Conservation (phyloP, 768 basidiomycete genomes). For the Daedalea quercina region DNA sequence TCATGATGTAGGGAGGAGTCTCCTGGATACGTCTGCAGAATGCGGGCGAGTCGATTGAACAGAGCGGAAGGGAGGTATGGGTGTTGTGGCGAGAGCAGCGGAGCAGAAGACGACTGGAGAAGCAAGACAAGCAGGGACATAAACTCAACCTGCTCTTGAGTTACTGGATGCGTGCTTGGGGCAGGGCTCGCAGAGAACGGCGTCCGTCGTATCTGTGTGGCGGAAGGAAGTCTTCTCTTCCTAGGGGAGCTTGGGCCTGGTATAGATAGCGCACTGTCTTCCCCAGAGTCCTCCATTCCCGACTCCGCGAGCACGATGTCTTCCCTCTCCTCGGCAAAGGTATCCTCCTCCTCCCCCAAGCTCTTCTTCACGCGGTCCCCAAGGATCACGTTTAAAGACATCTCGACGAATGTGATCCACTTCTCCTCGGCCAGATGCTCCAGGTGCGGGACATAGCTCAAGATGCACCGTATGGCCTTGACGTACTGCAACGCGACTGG, state of each 20-base stretch:
- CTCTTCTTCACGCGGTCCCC: slow-evolving; percentile 42
- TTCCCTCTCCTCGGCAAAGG: slow-evolving; percentile 20
- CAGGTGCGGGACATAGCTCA: slow-evolving; percentile 68
- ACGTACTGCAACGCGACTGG: slow-evolving; percentile 75
- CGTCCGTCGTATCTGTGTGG: background rate
- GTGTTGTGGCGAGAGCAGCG: slow-evolving; percentile 40
- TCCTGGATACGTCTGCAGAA: slow-evolving; percentile 56
- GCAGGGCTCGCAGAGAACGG: slow-evolving; percentile 5
- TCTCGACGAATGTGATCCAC: slow-evolving; percentile 66
- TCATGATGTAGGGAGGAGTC: slow-evolving; percentile 80
- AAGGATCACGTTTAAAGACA: slow-evolving; percentile 75
- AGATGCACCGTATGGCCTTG: slow-evolving; percentile 63
- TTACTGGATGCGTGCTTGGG: slow-evolving; percentile 22
- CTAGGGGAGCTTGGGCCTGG: background rate
- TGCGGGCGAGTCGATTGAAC: slow-evolving; percentile 51
- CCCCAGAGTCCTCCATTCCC: slow-evolving; percentile 21
- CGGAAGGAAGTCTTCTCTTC: slow-evolving; percentile 3
- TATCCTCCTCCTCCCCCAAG: slow-evolving; percentile 26
- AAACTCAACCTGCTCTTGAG: slow-evolving; percentile 65
- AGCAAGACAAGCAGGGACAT: slow-evolving; percentile 56
- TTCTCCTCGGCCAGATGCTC: slow-evolving; percentile 57
- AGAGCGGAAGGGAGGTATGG: slow-evolving; percentile 42
- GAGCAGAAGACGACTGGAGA: slow-evolving; percentile 51
- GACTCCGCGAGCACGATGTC: slow-evolving; percentile 26
- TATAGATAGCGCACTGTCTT: background rate